Evolutionary conservation across 2,329 filamentous ascomycete genomes (phyloP).

Genomic region (Alternaria gaisen): DNA sequence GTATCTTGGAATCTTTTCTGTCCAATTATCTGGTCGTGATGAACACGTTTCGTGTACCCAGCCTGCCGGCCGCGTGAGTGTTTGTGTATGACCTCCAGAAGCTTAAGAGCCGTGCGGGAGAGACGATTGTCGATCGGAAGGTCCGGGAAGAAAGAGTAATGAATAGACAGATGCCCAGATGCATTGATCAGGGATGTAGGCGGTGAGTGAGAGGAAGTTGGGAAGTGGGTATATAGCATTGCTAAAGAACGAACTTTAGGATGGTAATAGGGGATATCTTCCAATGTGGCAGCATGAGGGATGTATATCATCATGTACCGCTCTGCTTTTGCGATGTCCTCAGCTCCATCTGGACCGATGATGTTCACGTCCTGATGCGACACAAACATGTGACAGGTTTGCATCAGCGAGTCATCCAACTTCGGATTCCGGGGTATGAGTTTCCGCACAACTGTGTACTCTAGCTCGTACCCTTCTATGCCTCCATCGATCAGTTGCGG

Average conservation of each 20-base stretch:
- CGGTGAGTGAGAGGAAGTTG: not conserved
- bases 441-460: slow-evolving; percentile 75
- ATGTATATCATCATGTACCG: slow-evolving; percentile 76
- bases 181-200: slow-evolving; percentile 32
- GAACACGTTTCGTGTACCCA: slow-evolving; percentile 81
- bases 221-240: slow-evolving; percentile 74
- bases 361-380: slow-evolving; percentile 32
- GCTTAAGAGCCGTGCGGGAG: slow-evolving; percentile 71
- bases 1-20: slow-evolving; percentile 82
- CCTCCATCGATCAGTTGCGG: slow-evolving; percentile 39
- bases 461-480: slow-evolving; percentile 54
- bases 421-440: slow-evolving; percentile 84
- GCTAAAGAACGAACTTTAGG: slow-evolving; percentile 77
- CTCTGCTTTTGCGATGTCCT: slow-evolving; percentile 43
- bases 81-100: slow-evolving; percentile 75
- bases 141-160: slow-evolving; percentile 59
- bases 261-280: slow-evolving; percentile 86
- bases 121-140: slow-evolving; percentile 61
- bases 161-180: slow-evolving; percentile 58
- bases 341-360: slow-evolving; percentile 24
- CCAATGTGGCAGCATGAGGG: slow-evolving; percentile 71
- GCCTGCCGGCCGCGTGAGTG: slow-evolving; percentile 71
- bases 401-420: slow-evolving; percentile 77
- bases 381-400: slow-evolving; percentile 80
- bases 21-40: slow-evolving; percentile 82